Evolutionary conservation across 2,329 filamentous ascomycete species (phyloP), one percentile per base, ranked within the genome.

Genomic region (Ceratocystis cacaofunesta): DNA sequence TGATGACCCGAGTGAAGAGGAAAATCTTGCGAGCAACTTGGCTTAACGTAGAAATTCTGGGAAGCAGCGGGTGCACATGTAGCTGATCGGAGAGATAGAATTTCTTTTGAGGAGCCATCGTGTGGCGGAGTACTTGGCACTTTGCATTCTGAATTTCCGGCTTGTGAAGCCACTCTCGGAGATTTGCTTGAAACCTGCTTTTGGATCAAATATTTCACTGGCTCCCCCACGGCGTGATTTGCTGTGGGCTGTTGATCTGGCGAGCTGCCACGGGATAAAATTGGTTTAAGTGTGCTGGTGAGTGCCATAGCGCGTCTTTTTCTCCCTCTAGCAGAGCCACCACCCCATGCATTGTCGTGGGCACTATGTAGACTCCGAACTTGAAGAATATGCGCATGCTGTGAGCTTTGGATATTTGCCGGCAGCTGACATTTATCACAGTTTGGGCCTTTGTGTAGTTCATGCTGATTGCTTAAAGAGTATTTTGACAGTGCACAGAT

Each of bases 391-490:
- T 58, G 30, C 5, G 28, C 28, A 5, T 28, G 55, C 17, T 58
- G 15, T 22, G 17, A 2, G 15, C 5, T 19, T 36, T 19, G 55
- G 4, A 36, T n/a, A 8, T 36, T 17, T 28, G 55, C 15, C 8
- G 30, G 32, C n/a, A 32, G 12, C 2, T 36, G 30, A 10, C 55
- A 58, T n/a, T 6, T 15, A 8, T 30, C 28, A 36, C 55, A 36
- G 30, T 32, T 58, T 58, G 8, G 12, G 15, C 8, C 28, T 58
- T 17, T 81, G 69, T 87, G 84, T 5, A 85, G 82, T 70, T 86
- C 84, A 70, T 86, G 86, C 71, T 86, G 84, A 71, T 85, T 85
- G 72, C 83, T 85, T 63, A 86, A 72, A 50, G 83, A 86, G 72
- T 86, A 86, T 55, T 81, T 79, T 12, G 83, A 86, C 43, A 82